Base-by-base conservation (phyloP, 192 early-diverging fungal species). In the Jimgerdemannia lactiflua region DNA sequence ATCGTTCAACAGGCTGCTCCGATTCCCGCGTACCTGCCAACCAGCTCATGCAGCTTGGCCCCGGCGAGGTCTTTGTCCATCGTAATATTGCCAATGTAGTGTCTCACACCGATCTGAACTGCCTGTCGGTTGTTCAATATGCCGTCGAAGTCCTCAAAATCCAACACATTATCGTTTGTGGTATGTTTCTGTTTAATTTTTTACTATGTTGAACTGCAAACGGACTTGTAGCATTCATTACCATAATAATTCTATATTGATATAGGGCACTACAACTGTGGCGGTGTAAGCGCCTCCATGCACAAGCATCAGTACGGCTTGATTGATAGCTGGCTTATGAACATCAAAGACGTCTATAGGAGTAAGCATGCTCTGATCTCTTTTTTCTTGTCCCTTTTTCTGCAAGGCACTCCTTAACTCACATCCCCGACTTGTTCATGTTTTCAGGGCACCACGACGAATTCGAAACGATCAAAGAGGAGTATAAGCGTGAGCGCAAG, bases 61-160 rank as follows among this genome's bases (percentile, higher is more conserved):
- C 92, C 14, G 97, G 97, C 18, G 95, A 98, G 74, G 85, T 98
- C 43, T 99, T 99, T 83, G 94, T 98, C 10, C 96, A 98, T 84
- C 89, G 98, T 76, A 99, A 98, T 86, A 97, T 99, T 73, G 98
- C 96, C 76, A 98, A 98, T 85, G 91, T 94, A 63, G 89, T 98
- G 42, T 84, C 83, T 4, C 88, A 91, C 80, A 87, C 91, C 40
- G 98, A 99, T 81, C 77, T 95, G 77, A 95, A 89, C 76, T 85
- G 84, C 44, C 86, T 95, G 6, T 93, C 92, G 4, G 97, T 97
- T 44, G 87, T 99, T 65, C 93, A 98, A 82, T 99, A 95, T 73
- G 95, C 97, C 29, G 95, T 99, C 70, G 91, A 95, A 66, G 88
- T 92, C 54, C 89, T 99, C 71, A 92, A 93, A 79, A 95, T 99